phyloP scores from a whole-genome alignment of 768 basidiomycete genomes.

The Leccinum incarnatum region DNA sequence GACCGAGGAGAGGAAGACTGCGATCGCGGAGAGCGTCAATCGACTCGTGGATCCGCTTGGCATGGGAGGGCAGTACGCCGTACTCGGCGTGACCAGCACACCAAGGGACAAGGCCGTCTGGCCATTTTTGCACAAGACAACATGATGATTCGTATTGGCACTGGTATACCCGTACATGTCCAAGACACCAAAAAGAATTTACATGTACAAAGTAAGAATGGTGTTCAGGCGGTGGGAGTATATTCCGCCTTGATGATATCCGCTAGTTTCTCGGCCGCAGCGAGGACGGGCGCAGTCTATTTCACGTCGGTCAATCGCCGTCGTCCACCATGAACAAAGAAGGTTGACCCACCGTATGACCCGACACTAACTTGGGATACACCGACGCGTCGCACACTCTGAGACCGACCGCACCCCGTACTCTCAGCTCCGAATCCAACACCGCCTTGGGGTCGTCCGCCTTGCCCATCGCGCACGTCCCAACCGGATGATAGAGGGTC shows the following conservation, averaged over 20 bases:
- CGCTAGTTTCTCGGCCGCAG: slow-evolving; percentile 36
- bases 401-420: slow-evolving; percentile 42
- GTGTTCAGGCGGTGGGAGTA: neutral
- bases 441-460: slow-evolving; percentile 41
- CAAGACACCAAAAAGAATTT: neutral
- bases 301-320: neutral
- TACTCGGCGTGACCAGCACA: slow-evolving; percentile 55
- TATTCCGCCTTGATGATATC: slow-evolving; percentile 32
- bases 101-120: slow-evolving; percentile 21
- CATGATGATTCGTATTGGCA: neutral
- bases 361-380: slow-evolving; percentile 41
- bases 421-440: slow-evolving; percentile 41
- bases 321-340: no score
- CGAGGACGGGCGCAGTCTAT: slow-evolving; percentile 30
- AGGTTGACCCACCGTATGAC: slow-evolving; percentile 38
- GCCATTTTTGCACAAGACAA: slow-evolving; percentile 30
- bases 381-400: slow-evolving; percentile 48
- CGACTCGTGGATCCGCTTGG: slow-evolving; percentile 74
- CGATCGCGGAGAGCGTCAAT: slow-evolving; percentile 58
- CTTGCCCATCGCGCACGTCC: slow-evolving; percentile 37
- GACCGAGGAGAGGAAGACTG: slow-evolving; percentile 46
- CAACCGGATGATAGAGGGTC: slow-evolving; percentile 45
- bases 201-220: neutral
- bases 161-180: neutral
- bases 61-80: slow-evolving; percentile 88